phyloP scores from a whole-genome alignment of 495 filamentous ascomycete species.

The Neurospora terricola region DNA sequence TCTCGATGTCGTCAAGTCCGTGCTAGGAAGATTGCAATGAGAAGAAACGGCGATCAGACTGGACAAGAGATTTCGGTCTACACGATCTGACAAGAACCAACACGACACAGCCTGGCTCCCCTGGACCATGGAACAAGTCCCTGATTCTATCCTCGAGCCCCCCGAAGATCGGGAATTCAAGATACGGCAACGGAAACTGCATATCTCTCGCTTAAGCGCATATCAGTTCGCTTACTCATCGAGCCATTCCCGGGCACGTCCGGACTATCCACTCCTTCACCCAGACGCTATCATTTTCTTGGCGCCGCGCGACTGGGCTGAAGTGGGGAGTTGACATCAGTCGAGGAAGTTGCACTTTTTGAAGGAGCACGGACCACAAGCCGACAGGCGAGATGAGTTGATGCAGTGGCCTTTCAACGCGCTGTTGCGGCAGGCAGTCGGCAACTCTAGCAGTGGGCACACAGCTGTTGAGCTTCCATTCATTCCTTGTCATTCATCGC shows the following conservation, averaged over 20 bases:
- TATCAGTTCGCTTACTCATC: background rate
- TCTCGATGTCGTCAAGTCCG: background rate
- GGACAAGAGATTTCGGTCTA: background rate
- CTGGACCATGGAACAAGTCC: background rate
- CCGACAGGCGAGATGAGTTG: background rate
- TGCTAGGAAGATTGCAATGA: background rate
- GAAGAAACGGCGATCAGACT: background rate
- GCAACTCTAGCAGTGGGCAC: background rate
- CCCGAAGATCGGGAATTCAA: background rate
- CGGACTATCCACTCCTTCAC: background rate
- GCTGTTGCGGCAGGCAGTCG: background rate
- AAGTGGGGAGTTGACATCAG: background rate
- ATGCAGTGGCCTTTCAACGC: background rate
- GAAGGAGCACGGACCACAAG: background rate
- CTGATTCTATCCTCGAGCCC: background rate
- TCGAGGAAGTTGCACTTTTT: background rate
- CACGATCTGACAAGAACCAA: background rate
- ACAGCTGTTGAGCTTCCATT: background rate
- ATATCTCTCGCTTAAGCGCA: conserved; percentile 1
- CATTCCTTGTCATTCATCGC: background rate
- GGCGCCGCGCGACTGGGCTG: background rate
- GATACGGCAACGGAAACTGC: background rate
- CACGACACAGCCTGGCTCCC: background rate
- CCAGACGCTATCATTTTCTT: background rate
- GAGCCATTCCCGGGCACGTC: background rate